These are phyloP conservation scores for Eimeria necatrix DNA, from an alignment of 169 alveolate species.

Conservation along the genomic window DNA sequence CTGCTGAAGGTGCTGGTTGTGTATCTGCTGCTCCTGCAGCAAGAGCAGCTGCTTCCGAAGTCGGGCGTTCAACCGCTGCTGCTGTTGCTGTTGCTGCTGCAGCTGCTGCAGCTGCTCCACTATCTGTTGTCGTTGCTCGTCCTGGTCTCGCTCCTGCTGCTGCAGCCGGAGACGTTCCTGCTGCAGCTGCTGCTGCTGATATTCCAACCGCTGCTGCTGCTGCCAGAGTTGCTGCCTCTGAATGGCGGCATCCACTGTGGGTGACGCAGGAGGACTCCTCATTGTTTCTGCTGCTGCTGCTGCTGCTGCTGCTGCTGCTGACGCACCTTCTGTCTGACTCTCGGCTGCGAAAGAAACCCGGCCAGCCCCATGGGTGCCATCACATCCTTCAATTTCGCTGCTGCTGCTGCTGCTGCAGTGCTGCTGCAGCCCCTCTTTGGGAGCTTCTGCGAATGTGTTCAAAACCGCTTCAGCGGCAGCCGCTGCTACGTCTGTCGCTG, in stretches of 20 bases:
- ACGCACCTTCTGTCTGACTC: too few relatives aligned
- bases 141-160: background rate
- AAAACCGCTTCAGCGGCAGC: background rate
- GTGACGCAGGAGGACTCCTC: too few relatives aligned
- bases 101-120: conserved; percentile 26
- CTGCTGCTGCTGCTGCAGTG: conserved; percentile 28
- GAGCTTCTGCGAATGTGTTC: background rate
- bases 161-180: conserved; percentile 1
- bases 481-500: conserved; percentile 10
- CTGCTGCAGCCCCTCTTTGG: background rate
- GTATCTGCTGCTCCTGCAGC: conserved; percentile 43
- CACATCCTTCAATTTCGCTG: background rate
- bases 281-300: too few relatives aligned
- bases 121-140: background rate
- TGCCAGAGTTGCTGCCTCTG: too few relatives aligned
- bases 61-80: background rate
- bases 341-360: too few relatives aligned
- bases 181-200: background rate
- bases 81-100: background rate
- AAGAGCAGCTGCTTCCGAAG: conserved; percentile 1
- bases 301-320: too few relatives aligned
- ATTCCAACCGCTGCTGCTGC: too few relatives aligned
- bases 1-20: conserved; percentile 15
- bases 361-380: too few relatives aligned
- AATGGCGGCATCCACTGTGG: too few relatives aligned